Evolutionary conservation across 2,329 filamentous ascomycete species (phyloP), one percentile per base, ranked within the genome.

Genomic region (Cadophora luteo-olivacea): DNA sequence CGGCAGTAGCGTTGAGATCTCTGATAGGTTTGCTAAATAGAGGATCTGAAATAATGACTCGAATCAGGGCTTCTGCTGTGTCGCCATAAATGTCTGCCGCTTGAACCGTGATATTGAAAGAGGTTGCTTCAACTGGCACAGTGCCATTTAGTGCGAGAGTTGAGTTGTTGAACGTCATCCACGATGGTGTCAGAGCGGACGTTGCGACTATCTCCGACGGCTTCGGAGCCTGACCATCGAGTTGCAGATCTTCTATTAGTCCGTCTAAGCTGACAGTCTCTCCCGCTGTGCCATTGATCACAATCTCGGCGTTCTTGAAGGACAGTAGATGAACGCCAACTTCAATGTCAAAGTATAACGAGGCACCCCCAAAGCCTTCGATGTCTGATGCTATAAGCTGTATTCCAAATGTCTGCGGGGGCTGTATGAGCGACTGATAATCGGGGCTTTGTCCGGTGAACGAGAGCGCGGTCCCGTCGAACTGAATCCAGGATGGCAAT

Each of bases 401-500:
- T 67, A 97, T 85, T 24, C 85, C 85, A 75, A 94, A 96, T 0
- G 82, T 85, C 75, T 97, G 91, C 3, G 93, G 90, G 8, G 89
- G 88, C 38, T 90, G 86, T 45, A 88, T 80, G 11, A 91, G 82
- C 33, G 87, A 88, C 68, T 87, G 85, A 58, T 89, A 83, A 0
- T 88, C 81, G 0, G 93, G 93, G 1, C 91, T 91, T 41, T 81
- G 86, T 29, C 94, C 94, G 0, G 86, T 87, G 74, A 97, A 97
- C 0, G 84, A 84, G 49, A 97, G 81, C 0, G 80, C 83, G 1
- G 77, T 77, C 0, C 85, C 77, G 73, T 96, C 86, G 75, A 97
- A 97, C n/a, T 82, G 81, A 55, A 97, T 82, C 94, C 94, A 97
- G 0, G 93, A 90, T 24, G 94, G 94, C 45, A 97, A 81, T 45